Conservation (phyloP, 2,329 filamentous ascomycete species). For the Alternaria atra region DNA sequence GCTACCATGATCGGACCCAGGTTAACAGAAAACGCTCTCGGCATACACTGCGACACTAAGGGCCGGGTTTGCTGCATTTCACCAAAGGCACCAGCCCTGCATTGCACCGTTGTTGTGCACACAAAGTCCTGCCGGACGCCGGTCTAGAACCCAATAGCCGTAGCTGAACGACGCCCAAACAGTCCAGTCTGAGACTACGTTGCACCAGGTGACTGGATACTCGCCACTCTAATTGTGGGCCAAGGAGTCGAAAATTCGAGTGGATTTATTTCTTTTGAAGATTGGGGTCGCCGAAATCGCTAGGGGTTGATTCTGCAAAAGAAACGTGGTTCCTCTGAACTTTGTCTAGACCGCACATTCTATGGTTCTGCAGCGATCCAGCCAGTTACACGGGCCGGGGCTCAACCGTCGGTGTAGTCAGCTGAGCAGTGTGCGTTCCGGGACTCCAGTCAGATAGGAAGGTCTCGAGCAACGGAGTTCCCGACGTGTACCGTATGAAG, state of each 20-base stretch:
- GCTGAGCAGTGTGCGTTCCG: neutral
- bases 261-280: neutral
- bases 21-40: neutral
- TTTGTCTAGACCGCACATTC: neutral
- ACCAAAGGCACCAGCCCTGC: neutral
- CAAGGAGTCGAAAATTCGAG: neutral
- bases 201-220: neutral
- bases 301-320: neutral
- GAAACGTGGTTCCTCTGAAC: constrained; percentile 1
- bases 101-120: neutral
- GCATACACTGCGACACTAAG: neutral
- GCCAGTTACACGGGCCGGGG: constrained; percentile 1
- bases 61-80: neutral
- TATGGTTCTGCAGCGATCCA: neutral
- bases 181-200: neutral
- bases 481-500: constrained; percentile 2
- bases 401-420: neutral
- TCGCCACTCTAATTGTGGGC: neutral
- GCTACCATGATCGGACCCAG: neutral
- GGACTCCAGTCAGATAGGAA: neutral
- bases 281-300: neutral
- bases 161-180: neutral
- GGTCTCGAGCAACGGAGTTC: neutral
- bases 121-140: neutral
- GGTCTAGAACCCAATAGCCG: neutral